Base-by-base conservation (phyloP, 495 filamentous ascomycete species). In the Xylaria grammica region DNA sequence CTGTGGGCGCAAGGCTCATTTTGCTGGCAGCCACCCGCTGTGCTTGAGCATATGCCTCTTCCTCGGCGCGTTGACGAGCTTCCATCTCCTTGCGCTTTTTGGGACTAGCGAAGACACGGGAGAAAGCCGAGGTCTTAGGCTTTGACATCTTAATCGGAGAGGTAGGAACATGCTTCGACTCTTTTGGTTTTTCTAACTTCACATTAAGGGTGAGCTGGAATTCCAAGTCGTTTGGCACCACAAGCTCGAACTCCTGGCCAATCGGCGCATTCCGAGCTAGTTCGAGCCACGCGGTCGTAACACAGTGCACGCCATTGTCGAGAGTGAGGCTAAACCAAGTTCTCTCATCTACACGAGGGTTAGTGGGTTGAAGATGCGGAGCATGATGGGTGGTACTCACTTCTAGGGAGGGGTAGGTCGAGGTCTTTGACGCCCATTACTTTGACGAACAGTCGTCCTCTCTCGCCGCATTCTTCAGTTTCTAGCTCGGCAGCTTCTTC, bases 121-220 rank as follows among this genome's bases (percentile, higher is more conserved):
- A 93, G 76, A 97, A 97, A 30, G 93, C 87, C 0, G 92, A 96
- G 10, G 88, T 78, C 77, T 96, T 96, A 36, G 80, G 76, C 69
- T 84, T 88, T 55, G 78, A 68, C 27, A 80, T 74, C 72, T 89
- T 89, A 19, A 85, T 84, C 6, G 89, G 84, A 17, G 87, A 82
- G 52, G 78, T 77, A 3, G 82, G 81, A 40, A 73, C 73, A 61
- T 64, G 79, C 30, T 84, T 79, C 24, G 85, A 76, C 42, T 88
- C 86, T 20, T 64, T 64, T 19, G 91, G 91, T 68, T 90, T 88
- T 65, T 96, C 91, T 27, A 97, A 82, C 80, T 97, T 97, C 63
- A 94, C 95, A 65, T 97, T 96, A 22, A 99, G 85, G 1, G 95
- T 98, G 30, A 99, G 84, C 72, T 97, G 94, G 76, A 99, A 99